Evolutionary conservation across 345 rosid genomes (phyloP).

Genomic region (Moricandia moricandioides): DNA sequence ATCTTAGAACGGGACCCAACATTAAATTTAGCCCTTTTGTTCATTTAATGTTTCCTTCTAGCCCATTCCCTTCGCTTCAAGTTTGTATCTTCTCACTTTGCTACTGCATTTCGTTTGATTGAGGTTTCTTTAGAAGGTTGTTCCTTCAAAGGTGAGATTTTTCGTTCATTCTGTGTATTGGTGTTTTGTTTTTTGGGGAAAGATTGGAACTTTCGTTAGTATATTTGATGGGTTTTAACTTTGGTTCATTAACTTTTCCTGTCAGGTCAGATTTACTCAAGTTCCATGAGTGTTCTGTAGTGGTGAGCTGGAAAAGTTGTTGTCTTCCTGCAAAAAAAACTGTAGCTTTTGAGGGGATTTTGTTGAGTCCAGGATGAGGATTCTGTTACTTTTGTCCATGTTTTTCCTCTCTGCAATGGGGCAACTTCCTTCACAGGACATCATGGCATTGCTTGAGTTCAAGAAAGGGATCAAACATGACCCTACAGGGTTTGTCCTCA

Average conservation of each 20-base stretch:
- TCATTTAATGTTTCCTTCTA: conserved; percentile 40
- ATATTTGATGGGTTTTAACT: conserved; percentile 7
- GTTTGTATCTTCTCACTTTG: conserved; percentile 23
- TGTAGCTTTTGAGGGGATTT: conserved; percentile 13
- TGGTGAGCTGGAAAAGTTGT: conserved; percentile 14
- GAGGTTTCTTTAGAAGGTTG: conserved; percentile 24
- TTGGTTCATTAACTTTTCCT: conserved; percentile 14
- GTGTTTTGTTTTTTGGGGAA: background rate
- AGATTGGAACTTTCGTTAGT: conserved; percentile 1
- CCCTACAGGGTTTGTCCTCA: conserved; percentile 90
- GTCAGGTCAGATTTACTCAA: conserved; percentile 22
- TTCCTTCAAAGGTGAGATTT: conserved; percentile 13
- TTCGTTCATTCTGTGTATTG: background rate
- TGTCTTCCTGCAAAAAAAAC: conserved; percentile 16
- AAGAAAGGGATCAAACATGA: conserved; percentile 95
- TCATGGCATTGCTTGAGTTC: conserved; percentile 86
- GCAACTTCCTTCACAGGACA: conserved; percentile 97
- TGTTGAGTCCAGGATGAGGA: conserved; percentile 43
- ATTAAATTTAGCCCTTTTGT: conserved; percentile 30
- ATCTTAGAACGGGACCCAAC: conserved; percentile 43
- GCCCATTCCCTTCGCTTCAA: conserved; percentile 38
- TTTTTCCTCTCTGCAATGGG: conserved; percentile 58
- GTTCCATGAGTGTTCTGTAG: conserved; percentile 18
- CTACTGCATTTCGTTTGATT: conserved; percentile 24
- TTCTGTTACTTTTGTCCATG: conserved; percentile 43